Evolutionary conservation across 768 basidiomycete species (phyloP), one percentile per base, ranked within the genome.

Genomic region (Fomitopsis serialis): DNA sequence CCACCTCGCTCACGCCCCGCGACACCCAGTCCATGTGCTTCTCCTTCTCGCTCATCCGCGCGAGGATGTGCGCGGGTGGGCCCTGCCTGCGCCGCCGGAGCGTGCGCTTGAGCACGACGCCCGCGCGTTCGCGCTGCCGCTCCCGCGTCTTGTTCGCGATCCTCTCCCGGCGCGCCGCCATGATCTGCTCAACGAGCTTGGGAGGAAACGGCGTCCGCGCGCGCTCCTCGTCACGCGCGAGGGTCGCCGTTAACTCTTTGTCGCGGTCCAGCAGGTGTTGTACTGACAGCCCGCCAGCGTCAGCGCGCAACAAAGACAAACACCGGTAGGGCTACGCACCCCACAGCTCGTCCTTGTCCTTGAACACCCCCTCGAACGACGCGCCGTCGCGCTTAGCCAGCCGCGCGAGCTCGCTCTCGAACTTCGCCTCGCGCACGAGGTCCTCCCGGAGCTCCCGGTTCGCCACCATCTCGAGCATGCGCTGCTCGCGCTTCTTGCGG

Each of bases 131-230:
- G 0, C 86, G 79, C 50, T 74, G 70, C 2, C 71, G 72, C 61
- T 84, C 82, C 6, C 75, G 74, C 2, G 84, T 85, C 68, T 85
- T 85, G 69, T 90, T 88, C 5, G 66, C 69, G 12, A 86, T 71
- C 57, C 79, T 84, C 56, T 80, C 78, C 15, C 73, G 71, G 1
- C 85, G 79, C 0, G 89, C 90, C 15, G 72, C 71, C 35, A 77
- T 72, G 43, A 86, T 72, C 34, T 66, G 62, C 23, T 68, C 70
- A 15, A 85, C 61, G 43, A 90, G 69, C 23, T 75, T 70, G 0
- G 74, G 74, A 0, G 84, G 66, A 40, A 75, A 79, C 0, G 79
- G 74, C 47, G 69, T 69, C 6, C 57, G 42, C 1, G 68, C 58
- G 4, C 87, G 81, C 12, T 59, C 60, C 8, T 62, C 52, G 48